Conservation (phyloP, 228 moss, liverwort and hornwort species). For the Sphagnum magellanicum region DNA sequence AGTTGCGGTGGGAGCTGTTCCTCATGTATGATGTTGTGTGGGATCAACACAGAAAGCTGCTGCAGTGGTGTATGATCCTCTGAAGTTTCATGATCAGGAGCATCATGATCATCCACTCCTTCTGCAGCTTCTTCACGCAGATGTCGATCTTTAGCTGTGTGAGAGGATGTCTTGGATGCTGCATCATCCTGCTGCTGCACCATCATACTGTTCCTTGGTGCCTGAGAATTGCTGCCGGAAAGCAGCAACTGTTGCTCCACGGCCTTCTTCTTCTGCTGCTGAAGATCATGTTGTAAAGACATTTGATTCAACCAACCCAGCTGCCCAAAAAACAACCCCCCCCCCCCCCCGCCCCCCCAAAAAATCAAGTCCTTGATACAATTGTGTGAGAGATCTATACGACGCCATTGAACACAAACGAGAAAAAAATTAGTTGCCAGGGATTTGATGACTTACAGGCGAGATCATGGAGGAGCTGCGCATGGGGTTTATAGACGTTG, state of each 20-base stretch:
- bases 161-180: slow-evolving; percentile 12
- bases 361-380: too few species aligned
- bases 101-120: slow-evolving; percentile 13
- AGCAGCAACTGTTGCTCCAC: too few species aligned
- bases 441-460: too few species aligned
- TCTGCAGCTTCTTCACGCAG: slow-evolving; percentile 2
- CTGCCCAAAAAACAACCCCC: not conserved
- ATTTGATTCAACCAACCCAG: not conserved
- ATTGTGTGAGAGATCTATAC: too few species aligned
- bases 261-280: too few species aligned
- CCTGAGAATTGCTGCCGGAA: slow-evolving; percentile 6
- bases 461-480: not conserved
- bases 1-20: too few species aligned
- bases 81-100: slow-evolving; percentile 18
- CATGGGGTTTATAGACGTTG: too few species aligned
- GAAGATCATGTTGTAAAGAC: slow-evolving; percentile 9
- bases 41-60: not conserved
- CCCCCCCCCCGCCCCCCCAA: not conserved
- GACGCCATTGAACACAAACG: too few species aligned
- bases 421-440: too few species aligned
- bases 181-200: slow-evolving; percentile 7
- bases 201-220: not conserved
- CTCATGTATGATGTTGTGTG: too few species aligned
- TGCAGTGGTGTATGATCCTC: slow-evolving; percentile 16
- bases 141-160: not conserved